Percentiles rank a stretch among this genome's conserved stretches.
These are phyloP conservation scores for Leccinum incarnatum DNA, from an alignment of 768 basidiomycete species.

Conservation along the genomic window DNA sequence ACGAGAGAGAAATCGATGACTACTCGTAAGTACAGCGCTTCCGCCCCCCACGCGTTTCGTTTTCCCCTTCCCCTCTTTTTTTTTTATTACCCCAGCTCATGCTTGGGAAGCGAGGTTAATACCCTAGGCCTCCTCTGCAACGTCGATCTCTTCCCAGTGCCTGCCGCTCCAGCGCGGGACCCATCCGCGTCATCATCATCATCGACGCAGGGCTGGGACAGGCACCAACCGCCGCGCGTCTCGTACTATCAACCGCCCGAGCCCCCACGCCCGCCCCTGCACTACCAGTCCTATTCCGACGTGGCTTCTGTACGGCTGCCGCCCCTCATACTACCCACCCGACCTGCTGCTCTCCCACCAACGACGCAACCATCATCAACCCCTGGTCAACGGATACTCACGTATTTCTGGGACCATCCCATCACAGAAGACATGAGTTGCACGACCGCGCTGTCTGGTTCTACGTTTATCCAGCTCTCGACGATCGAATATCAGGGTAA, in stretches of 20 bases:
- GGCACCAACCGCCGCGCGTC: conserved; percentile 12
- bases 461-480: conserved; percentile 57
- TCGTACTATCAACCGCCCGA: conserved; percentile 6
- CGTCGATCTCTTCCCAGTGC: conserved; percentile 72
- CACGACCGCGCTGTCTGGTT: conserved; percentile 57
- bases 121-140: conserved; percentile 71
- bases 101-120: conserved; percentile 50
- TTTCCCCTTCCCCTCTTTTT: not conserved
- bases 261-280: conserved; percentile 5
- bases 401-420: conserved; percentile 39
- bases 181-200: not conserved
- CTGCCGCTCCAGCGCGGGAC: conserved; percentile 19
- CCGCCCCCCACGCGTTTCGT: not conserved
- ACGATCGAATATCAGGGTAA: conserved; percentile 52
- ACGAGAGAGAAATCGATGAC: conserved; percentile 47
- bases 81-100: not conserved
- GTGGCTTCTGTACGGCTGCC: conserved; percentile 21
- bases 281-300: conserved; percentile 16
- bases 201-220: conserved; percentile 7
- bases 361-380: conserved; percentile 8
- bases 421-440: conserved; percentile 43
- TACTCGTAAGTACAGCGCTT: conserved; percentile 44
- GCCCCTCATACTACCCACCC: conserved; percentile 18
- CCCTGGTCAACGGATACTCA: conserved; percentile 38
- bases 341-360: conserved; percentile 3